phyloP scores from a whole-genome alignment of 2,329 filamentous ascomycete genomes.

The Calcarisporium arbuscula region DNA sequence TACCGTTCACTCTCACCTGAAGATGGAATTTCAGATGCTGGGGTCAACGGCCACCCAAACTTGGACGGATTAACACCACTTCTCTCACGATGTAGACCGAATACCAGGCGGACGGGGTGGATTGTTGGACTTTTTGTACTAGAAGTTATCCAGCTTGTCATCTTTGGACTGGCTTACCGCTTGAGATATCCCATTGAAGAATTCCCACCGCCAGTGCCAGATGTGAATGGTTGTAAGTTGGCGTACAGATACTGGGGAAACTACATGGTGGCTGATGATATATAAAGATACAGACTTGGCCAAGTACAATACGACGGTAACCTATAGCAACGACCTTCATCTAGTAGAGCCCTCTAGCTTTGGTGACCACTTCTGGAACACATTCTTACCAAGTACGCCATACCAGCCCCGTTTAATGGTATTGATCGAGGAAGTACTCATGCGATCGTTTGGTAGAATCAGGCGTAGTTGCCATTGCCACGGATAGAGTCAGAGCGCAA shows the following conservation, averaged over 20 bases:
- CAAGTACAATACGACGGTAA: constrained; percentile 1
- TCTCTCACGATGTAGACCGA: no score
- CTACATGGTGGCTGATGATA: neutral
- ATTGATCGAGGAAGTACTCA: no score
- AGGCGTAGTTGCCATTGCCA: neutral
- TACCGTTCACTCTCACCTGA: no score
- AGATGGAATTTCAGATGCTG: no score
- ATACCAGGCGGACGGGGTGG: no score
- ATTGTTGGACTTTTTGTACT: neutral
- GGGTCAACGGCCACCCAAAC: no score
- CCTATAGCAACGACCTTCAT: constrained; percentile 1
- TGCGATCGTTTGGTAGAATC: neutral
- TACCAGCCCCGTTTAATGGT: no score
- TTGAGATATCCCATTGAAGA: neutral
- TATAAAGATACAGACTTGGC: neutral
- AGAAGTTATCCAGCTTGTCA: neutral
- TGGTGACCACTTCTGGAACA: neutral
- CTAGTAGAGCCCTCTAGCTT: neutral
- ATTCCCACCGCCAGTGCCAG: neutral
- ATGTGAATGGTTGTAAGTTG: constrained; percentile 1
- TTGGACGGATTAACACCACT: no score
- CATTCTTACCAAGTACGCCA: neutral
- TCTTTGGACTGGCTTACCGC: neutral
- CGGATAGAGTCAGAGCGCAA: neutral
- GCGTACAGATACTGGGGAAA: neutral